Conservation (phyloP, 345 rosid genomes). For the Rhodamnia rubescens region DNA sequence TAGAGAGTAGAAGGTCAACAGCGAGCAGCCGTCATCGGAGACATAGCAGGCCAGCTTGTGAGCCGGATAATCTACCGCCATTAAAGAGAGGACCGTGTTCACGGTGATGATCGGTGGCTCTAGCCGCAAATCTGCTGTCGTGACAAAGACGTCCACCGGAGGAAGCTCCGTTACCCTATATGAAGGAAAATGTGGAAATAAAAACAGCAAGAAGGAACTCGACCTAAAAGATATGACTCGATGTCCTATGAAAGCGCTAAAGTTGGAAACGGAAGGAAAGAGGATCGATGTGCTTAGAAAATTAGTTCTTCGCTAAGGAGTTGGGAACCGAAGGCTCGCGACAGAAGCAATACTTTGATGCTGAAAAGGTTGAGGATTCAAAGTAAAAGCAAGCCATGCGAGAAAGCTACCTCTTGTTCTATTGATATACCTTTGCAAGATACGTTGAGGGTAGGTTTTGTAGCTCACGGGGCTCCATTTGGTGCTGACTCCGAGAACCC, state of each 20-base stretch:
- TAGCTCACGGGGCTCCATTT: constrained; percentile 52
- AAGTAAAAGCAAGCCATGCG: not conserved
- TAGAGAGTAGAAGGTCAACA: constrained; percentile 42
- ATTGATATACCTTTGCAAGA: constrained; percentile 19
- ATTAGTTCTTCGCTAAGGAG: not conserved
- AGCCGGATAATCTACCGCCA: constrained; percentile 53
- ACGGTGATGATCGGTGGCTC: constrained; percentile 38
- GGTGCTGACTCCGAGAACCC: constrained; percentile 26
- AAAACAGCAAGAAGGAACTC: not conserved
- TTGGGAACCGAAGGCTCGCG: not conserved
- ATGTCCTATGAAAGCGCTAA: not conserved
- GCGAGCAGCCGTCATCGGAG: constrained; percentile 53
- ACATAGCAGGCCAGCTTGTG: constrained; percentile 47
- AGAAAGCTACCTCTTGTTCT: not conserved
- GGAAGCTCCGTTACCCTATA: constrained; percentile 37
- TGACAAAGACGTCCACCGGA: constrained; percentile 47
- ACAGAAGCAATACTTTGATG: not conserved
- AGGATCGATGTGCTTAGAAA: too few species aligned
- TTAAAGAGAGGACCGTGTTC: constrained; percentile 39
- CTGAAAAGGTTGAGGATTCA: not conserved
- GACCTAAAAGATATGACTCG: not conserved
- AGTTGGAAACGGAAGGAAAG: not conserved
- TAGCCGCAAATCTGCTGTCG: constrained; percentile 34
- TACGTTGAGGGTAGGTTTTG: constrained; percentile 36
- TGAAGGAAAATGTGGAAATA: not conserved